Evolutionary conservation across 2,329 filamentous ascomycete genomes (phyloP).

Genomic region (Penicillium sp.): DNA sequence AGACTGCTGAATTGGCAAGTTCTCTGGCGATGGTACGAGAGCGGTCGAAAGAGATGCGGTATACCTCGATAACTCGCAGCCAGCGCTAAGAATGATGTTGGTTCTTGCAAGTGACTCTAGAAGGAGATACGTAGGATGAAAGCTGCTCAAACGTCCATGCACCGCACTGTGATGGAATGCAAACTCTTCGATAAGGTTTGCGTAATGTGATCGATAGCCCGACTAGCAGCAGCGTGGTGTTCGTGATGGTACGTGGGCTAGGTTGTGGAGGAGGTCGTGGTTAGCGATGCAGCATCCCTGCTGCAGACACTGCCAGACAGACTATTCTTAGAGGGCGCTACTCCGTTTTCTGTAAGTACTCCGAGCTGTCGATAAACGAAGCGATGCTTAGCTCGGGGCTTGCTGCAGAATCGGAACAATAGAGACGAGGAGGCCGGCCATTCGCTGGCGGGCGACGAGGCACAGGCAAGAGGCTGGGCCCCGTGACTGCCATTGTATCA

Average conservation of each 20-base stretch:
- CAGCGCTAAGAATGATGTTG: neutral
- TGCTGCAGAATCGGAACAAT: too few relatives aligned
- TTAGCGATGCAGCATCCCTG: neutral
- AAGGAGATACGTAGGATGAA: neutral
- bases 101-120: neutral
- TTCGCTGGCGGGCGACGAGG: neutral
- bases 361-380: neutral
- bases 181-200: neutral
- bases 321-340: conserved; percentile 9
- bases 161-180: neutral
- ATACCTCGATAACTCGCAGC: too few relatives aligned
- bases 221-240: neutral
- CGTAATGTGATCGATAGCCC: neutral
- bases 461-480: neutral
- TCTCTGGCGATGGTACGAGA: neutral
- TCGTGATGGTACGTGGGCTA: neutral
- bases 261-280: neutral
- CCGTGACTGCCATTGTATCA: neutral
- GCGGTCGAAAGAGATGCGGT: neutral
- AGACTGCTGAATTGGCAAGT: neutral
- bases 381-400: neutral
- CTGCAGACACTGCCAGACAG: neutral
- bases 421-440: neutral
- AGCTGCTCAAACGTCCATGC: neutral
- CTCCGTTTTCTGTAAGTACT: conserved; percentile 7